A percentile compares a stretch with the other conserved stretches of the same genome.
Conservation (phyloP, 2,329 filamentous ascomycete species). For the Curvularia verruculosa region DNA sequence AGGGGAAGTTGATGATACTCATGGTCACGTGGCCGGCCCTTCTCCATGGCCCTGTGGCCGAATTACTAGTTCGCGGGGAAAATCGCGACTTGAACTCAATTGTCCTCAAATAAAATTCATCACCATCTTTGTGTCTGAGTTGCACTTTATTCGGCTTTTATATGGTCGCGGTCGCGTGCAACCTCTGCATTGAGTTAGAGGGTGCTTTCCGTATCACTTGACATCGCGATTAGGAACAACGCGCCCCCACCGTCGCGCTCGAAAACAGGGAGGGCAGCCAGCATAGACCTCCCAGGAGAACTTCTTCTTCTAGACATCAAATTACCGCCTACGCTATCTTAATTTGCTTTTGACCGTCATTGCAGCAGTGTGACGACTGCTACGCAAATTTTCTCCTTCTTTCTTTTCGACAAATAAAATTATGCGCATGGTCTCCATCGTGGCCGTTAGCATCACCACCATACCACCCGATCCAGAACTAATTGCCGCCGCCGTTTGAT, state of each 20-base stretch:
- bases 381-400: constrained; percentile 7
- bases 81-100: background rate
- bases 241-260: constrained; percentile 6
- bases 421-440: constrained; percentile 16
- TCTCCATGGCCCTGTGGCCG: constrained; percentile 15
- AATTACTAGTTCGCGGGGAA: constrained; percentile 7
- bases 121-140: constrained; percentile 14
- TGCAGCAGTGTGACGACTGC: background rate
- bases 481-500: constrained; percentile 8
- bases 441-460: constrained; percentile 5
- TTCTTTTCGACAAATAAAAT: constrained; percentile 18
- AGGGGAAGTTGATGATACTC: constrained; percentile 13
- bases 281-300: background rate
- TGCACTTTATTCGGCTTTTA: constrained; percentile 13
- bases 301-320: background rate
- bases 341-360: constrained; percentile 11
- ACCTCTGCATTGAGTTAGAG: constrained; percentile 20
- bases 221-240: constrained; percentile 5
- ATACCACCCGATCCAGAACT: constrained; percentile 10
- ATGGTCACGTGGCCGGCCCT: constrained; percentile 17
- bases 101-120: constrained; percentile 12
- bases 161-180: constrained; percentile 21
- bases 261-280: background rate
- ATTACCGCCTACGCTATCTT: constrained; percentile 10
- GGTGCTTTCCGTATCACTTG: constrained; percentile 6